phyloP scores from a whole-genome alignment of 129 eudicot genomes.

The Flaveria ramosissima region DNA sequence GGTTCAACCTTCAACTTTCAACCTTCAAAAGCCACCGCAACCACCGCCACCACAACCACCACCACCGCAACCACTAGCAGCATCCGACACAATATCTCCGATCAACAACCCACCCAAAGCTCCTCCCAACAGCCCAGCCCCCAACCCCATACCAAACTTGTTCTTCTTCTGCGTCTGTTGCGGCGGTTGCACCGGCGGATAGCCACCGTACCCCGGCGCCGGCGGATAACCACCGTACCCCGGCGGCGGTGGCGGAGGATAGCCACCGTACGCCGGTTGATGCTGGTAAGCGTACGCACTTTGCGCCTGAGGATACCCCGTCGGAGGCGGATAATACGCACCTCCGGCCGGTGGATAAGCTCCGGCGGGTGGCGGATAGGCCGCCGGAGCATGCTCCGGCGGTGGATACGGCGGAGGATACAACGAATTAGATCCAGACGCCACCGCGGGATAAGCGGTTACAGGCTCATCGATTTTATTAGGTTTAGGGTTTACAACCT shows the following conservation, averaged over 20 bases:
- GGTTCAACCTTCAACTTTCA: not conserved
- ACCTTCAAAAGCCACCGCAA: constrained; percentile 42
- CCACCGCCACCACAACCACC: constrained; percentile 46
- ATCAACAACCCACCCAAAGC: constrained; percentile 69
- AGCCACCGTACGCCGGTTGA: constrained; percentile 35
- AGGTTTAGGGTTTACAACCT: not conserved
- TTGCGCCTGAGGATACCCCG: constrained; percentile 39
- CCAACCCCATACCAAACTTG: constrained; percentile 66
- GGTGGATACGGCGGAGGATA: constrained; percentile 40
- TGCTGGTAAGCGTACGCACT: constrained; percentile 18
- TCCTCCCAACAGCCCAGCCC: constrained; percentile 77
- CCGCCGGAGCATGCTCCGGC: not conserved
- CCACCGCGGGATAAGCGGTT: constrained; percentile 44
- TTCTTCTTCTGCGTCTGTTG: constrained; percentile 54
- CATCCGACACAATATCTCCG: constrained; percentile 64
- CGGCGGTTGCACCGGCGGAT: constrained; percentile 46
- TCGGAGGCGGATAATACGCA: constrained; percentile 33
- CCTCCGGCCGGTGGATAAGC: constrained; percentile 24
- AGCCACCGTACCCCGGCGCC: constrained; percentile 41
- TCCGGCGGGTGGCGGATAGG: constrained; percentile 23
- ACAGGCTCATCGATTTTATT: constrained; percentile 37
- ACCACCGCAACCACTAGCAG: constrained; percentile 40
- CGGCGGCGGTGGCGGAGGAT: constrained; percentile 41
- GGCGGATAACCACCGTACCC: constrained; percentile 43
- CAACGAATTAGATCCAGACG: constrained; percentile 37